Percentiles rank a stretch among this genome's conserved stretches.
Conservation (phyloP, 305 asterid species). For the Fraxinus paxiana region DNA sequence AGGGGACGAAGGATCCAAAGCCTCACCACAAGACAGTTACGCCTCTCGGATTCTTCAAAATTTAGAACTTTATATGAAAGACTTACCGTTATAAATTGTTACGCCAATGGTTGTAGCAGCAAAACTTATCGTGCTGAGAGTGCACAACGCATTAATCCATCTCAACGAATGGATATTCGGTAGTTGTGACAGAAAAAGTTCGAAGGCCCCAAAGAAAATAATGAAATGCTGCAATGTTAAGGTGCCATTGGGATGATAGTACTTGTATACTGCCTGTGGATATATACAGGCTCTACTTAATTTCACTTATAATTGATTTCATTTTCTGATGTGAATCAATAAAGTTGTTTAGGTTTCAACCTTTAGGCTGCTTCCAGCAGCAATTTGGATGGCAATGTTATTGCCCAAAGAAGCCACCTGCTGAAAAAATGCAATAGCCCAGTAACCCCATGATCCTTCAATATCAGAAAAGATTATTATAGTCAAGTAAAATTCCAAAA, state of each 20-base stretch:
- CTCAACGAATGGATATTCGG: conserved; percentile 59
- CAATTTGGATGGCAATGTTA: conserved; percentile 59
- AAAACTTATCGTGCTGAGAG: conserved; percentile 50
- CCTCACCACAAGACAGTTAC: background rate
- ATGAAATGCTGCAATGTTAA: conserved; percentile 59
- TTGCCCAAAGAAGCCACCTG: conserved; percentile 65
- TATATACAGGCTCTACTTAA: background rate
- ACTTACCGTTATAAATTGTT: conserved; percentile 43
- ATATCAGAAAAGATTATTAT: conserved; percentile 21
- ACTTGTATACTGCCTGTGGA: conserved; percentile 46
- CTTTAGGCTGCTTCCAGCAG: conserved; percentile 65
- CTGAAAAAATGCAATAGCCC: conserved; percentile 64
- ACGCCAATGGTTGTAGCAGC: conserved; percentile 53
- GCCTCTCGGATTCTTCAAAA: background rate
- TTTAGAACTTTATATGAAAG: background rate
- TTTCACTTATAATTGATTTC: background rate
- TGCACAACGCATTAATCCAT: conserved; percentile 55
- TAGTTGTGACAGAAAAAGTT: conserved; percentile 53
- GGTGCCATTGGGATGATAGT: conserved; percentile 41
- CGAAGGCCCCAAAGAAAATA: conserved; percentile 46
- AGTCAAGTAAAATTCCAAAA: background rate
- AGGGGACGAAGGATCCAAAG: background rate
- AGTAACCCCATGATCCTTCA: conserved; percentile 66
- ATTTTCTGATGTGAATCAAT: background rate
- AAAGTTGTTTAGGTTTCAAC: conserved; percentile 16